Evolutionary conservation across 176 grass and related monocot species (phyloP), one percentile per base, ranked within the genome.

Genomic region (Musa itinerans): DNA sequence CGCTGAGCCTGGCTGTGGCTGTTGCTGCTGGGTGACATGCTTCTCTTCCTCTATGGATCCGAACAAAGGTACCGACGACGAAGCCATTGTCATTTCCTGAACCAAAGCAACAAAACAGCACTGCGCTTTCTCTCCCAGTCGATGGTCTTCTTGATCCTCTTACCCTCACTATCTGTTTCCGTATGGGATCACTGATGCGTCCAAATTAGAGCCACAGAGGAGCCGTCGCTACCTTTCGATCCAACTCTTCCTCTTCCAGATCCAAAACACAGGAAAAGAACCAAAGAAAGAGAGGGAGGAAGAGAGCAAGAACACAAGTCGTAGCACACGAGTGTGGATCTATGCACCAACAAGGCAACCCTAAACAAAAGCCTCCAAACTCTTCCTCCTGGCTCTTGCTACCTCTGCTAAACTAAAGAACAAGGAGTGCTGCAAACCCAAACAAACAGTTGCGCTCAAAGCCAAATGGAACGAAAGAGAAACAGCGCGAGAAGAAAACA

Each of bases 251-350:
- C 52, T 48, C 14, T 51, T n/a, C 43, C 24, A 25, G 58, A 76
- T 65, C 74, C 65, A 65, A 76, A 76, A 76, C 59, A 76, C 74
- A 65, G 53, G 1, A 76, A 65, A 65, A 25, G 29, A 52, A 64
- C 16, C 29, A 10, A 63, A 76, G 70, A 26, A 55, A 54, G 14
- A 10, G 63, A 66, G 25, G 24, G 22, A 20, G 20, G 25, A 14
- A 20, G 22, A 54, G 52, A 54, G 51, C 11, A 54, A 26, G 51
- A 73, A 17, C 3, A 20, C 50, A 26, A 57, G 19, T 21, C 8
- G 9, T 22, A 52, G 48, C 51, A 70, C 68, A 70, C n/a, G 19
- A 22, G 17, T 48, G 5, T 50, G 24, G 67, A 69, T 70, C 68
- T 70, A 51, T 12, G 43, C 68, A 51, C 48, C 68, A 52, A 68